Percentiles rank a stretch among this genome's conserved stretches.
These are phyloP conservation scores for Globisporangium paroecandrum DNA, from an alignment of 352 stramenopile species.

Conservation along the genomic window DNA sequence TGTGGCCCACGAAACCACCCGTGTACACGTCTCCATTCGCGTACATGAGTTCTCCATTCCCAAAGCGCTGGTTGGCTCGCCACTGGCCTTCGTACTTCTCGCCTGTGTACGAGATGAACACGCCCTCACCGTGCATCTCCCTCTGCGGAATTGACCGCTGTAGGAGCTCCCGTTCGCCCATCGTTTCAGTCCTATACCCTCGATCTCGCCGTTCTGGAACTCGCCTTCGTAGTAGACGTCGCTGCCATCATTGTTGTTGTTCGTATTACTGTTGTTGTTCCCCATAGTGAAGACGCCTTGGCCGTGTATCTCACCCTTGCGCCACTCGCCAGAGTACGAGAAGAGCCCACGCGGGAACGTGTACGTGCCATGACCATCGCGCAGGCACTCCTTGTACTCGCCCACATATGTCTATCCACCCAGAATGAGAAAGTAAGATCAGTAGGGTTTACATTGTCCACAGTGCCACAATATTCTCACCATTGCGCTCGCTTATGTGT, in stretches of 20 bases:
- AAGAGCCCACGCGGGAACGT: constrained; percentile 43
- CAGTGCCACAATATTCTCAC: background rate
- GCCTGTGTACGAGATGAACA: constrained; percentile 32
- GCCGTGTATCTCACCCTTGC: constrained; percentile 55
- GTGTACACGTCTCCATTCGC: constrained; percentile 35
- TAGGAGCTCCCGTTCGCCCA: constrained; percentile 61
- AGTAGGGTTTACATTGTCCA: background rate
- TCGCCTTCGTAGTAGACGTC: constrained; percentile 40
- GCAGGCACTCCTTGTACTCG: constrained; percentile 34
- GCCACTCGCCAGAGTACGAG: constrained; percentile 69
- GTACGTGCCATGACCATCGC: constrained; percentile 44
- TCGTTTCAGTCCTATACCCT: constrained; percentile 43
- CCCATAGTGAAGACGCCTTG: constrained; percentile 35
- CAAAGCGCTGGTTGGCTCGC: constrained; percentile 40
- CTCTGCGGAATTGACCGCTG: constrained; percentile 46
- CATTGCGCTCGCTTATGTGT: background rate
- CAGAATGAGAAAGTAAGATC: background rate
- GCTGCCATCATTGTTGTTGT: background rate
- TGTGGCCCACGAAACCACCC: constrained; percentile 40
- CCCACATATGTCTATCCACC: constrained; percentile 34
- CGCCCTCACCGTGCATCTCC: constrained; percentile 57
- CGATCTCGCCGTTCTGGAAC: constrained; percentile 61
- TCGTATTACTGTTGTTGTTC: constrained; percentile 14
- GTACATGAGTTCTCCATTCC: constrained; percentile 33
- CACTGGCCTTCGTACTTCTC: constrained; percentile 62